Evolutionary conservation across 2,329 filamentous ascomycete genomes (phyloP), one percentile per base, ranked within the genome.

Genomic region (Colletotrichum sp.): DNA sequence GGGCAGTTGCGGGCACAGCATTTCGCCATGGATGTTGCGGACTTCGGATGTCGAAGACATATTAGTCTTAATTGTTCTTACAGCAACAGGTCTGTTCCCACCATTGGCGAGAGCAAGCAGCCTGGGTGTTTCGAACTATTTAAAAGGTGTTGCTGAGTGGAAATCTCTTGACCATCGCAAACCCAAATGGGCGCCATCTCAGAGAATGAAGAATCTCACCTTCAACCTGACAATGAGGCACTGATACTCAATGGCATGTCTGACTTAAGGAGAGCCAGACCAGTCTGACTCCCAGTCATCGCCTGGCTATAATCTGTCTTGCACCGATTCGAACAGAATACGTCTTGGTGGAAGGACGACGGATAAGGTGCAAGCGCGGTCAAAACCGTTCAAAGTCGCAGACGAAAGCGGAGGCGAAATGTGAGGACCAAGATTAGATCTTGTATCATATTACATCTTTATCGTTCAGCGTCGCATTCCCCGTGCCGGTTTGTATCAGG

Each of bases 171-270:
- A 2, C 6, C 18, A 9, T 48, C 3, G 4, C 38, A 12, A 48
- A 6, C 16, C 8, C 18, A n/a, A n/a, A 48, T 48, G 18, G 16
- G 18, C 38, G 18, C 38, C 38, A 43, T 43, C 38, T n/a, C 0
- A 12, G 3, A 6, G 38, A 48, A 48, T 48, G 3, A 48, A n/a
- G 38, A 0, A 48, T n/a, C 0, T n/a, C 9, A n/a, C 9, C 38
- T 48, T n/a, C 38, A 48, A 10, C 18, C 38, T n/a, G 9, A 48
- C 38, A n/a, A 4, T 6, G 16, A 0, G 0, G 38, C 18, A 3
- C 38, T 10, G 0, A 12, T 18, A 0, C 0, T 48, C 9, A 48
- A 0, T 48, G 0, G 18, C 8, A 0, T 5, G 0, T n/a, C 8
- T 43, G 16, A n/a, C 0, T n/a, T 3, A 10, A 43, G 38, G 18